Conservation (phyloP, 768 basidiomycete genomes). For the Leccinum arenicola region DNA sequence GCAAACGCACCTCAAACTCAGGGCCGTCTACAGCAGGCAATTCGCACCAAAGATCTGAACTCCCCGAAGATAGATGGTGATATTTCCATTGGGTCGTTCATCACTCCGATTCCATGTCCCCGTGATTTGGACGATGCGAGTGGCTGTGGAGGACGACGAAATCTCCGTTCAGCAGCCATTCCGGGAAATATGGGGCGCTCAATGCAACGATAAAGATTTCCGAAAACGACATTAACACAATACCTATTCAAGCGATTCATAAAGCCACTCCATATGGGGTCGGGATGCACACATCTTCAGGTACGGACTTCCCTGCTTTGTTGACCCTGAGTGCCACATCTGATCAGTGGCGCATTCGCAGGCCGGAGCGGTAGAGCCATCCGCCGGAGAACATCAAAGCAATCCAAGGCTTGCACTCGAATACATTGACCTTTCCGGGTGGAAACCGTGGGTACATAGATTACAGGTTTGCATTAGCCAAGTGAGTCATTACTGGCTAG, state of each 20-base stretch:
- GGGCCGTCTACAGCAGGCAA: constrained; percentile 42
- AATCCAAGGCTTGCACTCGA: constrained; percentile 52
- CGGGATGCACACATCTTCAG: constrained; percentile 61
- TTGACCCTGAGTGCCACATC: constrained; percentile 20
- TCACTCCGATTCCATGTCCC: constrained; percentile 52
- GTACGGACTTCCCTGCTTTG: constrained; percentile 32
- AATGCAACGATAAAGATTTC: constrained; percentile 37
- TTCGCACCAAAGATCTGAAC: constrained; percentile 30
- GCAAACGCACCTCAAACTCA: constrained; percentile 46
- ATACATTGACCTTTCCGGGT: constrained; percentile 55
- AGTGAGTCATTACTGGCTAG: constrained; percentile 40
- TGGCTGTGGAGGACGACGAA: constrained; percentile 44
- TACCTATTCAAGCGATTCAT: constrained; percentile 63
- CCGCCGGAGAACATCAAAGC: constrained; percentile 35
- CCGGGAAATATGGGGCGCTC: constrained; percentile 29
- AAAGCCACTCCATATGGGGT: constrained; percentile 56
- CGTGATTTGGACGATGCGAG: constrained; percentile 58
- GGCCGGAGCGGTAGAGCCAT: constrained; percentile 53
- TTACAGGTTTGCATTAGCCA: constrained; percentile 56
- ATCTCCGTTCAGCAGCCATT: constrained; percentile 47
- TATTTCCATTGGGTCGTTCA: constrained; percentile 49
- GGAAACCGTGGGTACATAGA: constrained; percentile 63
- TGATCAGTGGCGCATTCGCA: constrained; percentile 28
- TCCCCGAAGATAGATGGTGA: constrained; percentile 22
- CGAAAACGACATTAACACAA: constrained; percentile 53